A percentile compares a stretch with the other conserved stretches of the same genome.
Conservation (phyloP, 176 grass and related monocot species). For the Canna indica region DNA sequence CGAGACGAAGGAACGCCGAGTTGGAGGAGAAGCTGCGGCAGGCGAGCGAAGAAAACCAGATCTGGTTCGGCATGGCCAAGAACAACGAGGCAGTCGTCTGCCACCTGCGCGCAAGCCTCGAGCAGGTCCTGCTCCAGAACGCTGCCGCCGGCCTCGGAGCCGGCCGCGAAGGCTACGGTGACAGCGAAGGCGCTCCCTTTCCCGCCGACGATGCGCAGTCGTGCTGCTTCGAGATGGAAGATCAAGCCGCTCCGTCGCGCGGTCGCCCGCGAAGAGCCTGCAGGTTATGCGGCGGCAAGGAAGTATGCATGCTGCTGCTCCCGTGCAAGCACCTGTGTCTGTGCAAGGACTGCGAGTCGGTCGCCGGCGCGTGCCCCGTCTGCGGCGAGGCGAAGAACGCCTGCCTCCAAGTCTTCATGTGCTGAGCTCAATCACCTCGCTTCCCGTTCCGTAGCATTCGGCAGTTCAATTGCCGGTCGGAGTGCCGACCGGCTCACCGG, state of each 20-base stretch:
- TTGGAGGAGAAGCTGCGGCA: conserved; percentile 18
- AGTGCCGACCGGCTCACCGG: not conserved
- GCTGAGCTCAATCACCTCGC: not conserved
- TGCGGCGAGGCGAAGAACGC: conserved; percentile 1
- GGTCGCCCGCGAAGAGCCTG: not conserved
- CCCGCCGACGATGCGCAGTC: conserved; percentile 6
- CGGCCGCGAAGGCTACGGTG: conserved; percentile 7
- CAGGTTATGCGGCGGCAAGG: not conserved
- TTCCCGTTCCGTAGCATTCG: no score
- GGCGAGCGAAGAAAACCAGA: conserved; percentile 1
- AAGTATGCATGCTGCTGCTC: not conserved
- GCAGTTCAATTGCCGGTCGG: no score
- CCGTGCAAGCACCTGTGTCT: conserved; percentile 17
- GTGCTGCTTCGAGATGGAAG: conserved; percentile 8
- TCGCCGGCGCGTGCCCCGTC: not conserved
- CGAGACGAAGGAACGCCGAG: conserved; percentile 4
- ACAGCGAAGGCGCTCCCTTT: not conserved
- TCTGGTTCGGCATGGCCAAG: conserved; percentile 18
- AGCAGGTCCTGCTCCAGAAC: conserved; percentile 3
- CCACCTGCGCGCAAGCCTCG: conserved; percentile 1
- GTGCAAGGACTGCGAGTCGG: conserved; percentile 11
- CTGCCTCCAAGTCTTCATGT: not conserved
- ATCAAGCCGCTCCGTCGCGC: no score
- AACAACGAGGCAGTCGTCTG: conserved; percentile 8
- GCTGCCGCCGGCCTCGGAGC: not conserved